Evolutionary conservation across 371 early-diverging fungal species (phyloP), one percentile per base, ranked within the genome.

Genomic region (Umbelopsis sp.): DNA sequence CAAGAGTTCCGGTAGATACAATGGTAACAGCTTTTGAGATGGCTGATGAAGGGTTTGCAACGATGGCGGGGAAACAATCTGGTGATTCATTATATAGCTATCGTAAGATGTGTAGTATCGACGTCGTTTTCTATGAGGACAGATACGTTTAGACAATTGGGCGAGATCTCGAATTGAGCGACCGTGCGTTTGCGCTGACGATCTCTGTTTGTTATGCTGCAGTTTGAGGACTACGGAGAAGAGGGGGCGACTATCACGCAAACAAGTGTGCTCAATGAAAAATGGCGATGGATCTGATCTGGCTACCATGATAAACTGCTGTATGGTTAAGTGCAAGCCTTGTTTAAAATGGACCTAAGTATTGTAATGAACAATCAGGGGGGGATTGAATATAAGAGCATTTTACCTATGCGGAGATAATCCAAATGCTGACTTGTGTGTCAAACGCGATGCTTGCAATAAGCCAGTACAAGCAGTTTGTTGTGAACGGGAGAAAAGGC

Each of bases 221-320:
- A 57, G 35, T 57, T 57, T 57, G 57, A 57, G 35, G 57, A 57
- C 57, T 35, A 57, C 57, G 57, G 57, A 57, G 35, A 57, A 57
- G 57, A 57, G 35, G 57, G 57, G 57, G 12, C 35, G 57, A 57
- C 18, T 35, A 18, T 57, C 57, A 57, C 57, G 57, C 29, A 57
- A 57, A 57, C 35, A 57, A 18, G 18, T 18, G 18, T 57, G 57
- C 18, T 57, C 35, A 57, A 57, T 32, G 29, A 57, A 57, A 57
- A 25, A 57, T 57, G 57, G 35, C 57, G 57, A 57, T 35, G 37
- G 57, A 3, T 57, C 35, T 57, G 57, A 57, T 57, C 37, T 57
- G 10, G 35, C 35, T 35, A 29, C 29, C 57, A 57, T 57, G 18
- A 57, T 57, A 57, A 57, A 35, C 29, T 14, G 29, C 25, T 14